Evolutionary conservation across 2,329 filamentous ascomycete species (phyloP), one percentile per base, ranked within the genome.

Genomic region (Beauveria pseudobassiana): DNA sequence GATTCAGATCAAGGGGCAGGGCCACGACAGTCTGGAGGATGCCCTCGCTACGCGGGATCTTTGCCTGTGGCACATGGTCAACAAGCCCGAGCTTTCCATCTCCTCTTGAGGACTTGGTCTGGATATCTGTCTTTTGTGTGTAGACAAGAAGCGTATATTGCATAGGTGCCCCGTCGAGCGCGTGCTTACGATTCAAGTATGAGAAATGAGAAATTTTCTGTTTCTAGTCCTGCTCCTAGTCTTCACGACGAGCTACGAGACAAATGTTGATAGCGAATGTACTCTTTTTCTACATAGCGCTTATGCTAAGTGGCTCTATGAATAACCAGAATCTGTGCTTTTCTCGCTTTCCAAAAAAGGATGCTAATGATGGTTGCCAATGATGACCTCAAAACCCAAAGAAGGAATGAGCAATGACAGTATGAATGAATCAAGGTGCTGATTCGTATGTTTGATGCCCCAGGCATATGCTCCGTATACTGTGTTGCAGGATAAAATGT

Each of bases 11-110:
- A 70, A 68, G 3, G 68, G 67, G 9, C 60, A 56, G 26, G 73
- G 73, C 8, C 77, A 79, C 59, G 75, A 79, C 63, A 79, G 76
- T 59, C 51, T 78, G 18, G 77, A 81, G 64, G 78, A 81, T 63
- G 77, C 77, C 5, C 64, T 78, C 52, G 77, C 77, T 0, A 71
- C 73, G 4, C 68, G 78, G 14, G 77, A 80, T 62, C 61, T 80
- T 42, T 67, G 75, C 5, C 67, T 74, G 51, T 78, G 76, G 75
- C 72, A 75, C 57, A 64, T 75, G 43, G 5, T 49, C 5, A 48
- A 56, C 52, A 62, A 56, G 43, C 59, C 59, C 5, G 30, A 40
- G 45, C 59, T 52, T 20, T 45, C 59, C 8, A 12, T 46, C 34
- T 10, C 14, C 9, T 46, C 42, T 5, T 43, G 16, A 22, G 18